A percentile compares a stretch with the other conserved stretches of the same genome.
Evolutionary conservation across 805 yeast genomes (phyloP).

Genomic region (Wickerhamomyces chaumierensis): DNA sequence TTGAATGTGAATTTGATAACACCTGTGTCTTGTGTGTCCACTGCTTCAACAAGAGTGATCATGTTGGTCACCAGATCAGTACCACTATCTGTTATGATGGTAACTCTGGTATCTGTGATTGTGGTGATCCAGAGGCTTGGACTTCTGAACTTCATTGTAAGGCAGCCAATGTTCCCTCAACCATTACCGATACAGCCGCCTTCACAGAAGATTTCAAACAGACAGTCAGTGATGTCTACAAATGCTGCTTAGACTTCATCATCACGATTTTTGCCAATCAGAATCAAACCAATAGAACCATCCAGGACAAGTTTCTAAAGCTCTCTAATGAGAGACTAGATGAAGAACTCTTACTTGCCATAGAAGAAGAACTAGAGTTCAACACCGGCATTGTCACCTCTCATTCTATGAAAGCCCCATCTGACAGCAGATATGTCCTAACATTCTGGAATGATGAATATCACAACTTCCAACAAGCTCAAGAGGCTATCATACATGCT

Average conservation of each 20-base stretch:
- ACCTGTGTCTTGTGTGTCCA: slow-evolving; percentile 68
- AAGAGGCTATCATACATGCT: slow-evolving; percentile 30
- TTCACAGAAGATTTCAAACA: slow-evolving; percentile 4
- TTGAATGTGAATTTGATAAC: slow-evolving; percentile 66
- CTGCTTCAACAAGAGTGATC: slow-evolving; percentile 65
- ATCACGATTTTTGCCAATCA: slow-evolving; percentile 29
- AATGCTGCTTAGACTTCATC: slow-evolving; percentile 28
- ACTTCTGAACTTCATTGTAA: slow-evolving; percentile 38
- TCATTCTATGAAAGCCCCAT: neutral
- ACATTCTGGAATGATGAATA: slow-evolving; percentile 73
- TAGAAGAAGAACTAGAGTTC: slow-evolving; percentile 3
- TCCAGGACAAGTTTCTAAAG: slow-evolving; percentile 8
- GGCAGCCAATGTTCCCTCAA: slow-evolving; percentile 21
- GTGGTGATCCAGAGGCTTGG: slow-evolving; percentile 87
- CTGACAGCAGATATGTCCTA: slow-evolving; percentile 29
- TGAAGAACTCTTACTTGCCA: neutral
- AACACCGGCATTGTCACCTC: slow-evolving; percentile 2
- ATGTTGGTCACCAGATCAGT: slow-evolving; percentile 51
- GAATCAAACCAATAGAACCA: slow-evolving; percentile 28
- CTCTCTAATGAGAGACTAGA: neutral
- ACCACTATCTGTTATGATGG: slow-evolving; percentile 22
- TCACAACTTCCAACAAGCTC: slow-evolving; percentile 50
- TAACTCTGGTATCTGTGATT: slow-evolving; percentile 42
- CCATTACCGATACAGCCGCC: too few relatives aligned
- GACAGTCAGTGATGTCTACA: slow-evolving; percentile 19